phyloP scores from a whole-genome alignment of 805 yeast genomes.

The Hanseniaspora pseudoguilliermondii region DNA sequence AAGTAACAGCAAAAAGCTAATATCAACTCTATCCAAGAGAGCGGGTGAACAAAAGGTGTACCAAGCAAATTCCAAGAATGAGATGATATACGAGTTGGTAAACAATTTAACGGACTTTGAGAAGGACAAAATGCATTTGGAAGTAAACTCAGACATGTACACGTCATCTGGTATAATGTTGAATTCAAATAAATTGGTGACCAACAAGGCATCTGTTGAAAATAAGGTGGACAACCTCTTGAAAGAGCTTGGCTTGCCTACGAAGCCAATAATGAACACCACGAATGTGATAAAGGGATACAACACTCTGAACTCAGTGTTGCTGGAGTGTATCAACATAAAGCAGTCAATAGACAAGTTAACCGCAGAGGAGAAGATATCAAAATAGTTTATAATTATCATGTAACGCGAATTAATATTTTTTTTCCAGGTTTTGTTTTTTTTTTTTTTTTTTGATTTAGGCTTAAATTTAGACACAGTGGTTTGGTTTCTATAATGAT shows the following conservation, averaged over 20 bases:
- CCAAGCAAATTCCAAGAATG: conserved; percentile 2
- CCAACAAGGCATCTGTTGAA: conserved; percentile 66
- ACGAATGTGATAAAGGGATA: conserved; percentile 49
- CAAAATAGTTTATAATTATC: neutral
- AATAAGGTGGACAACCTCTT: conserved; percentile 46
- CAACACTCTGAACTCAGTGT: neutral
- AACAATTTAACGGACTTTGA: conserved; percentile 4
- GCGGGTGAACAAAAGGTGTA: neutral
- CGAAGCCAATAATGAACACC: conserved; percentile 81
- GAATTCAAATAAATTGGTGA: conserved; percentile 65
- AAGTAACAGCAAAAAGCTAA: conserved; percentile 21
- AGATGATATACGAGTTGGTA: conserved; percentile 3
- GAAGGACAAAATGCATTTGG: conserved; percentile 8
- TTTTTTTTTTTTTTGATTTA: too few relatives aligned
- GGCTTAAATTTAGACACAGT: neutral
- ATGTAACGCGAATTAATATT: too few relatives aligned
- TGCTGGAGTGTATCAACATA: neutral
- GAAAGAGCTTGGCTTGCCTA: conserved; percentile 67
- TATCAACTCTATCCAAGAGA: neutral
- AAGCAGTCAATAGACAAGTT: conserved; percentile 50
- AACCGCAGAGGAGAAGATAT: conserved; percentile 57
- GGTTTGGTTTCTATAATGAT: neutral
- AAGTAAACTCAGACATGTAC: conserved; percentile 17
- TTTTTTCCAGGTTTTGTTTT: neutral
- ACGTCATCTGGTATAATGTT: conserved; percentile 61